Percentiles rank a stretch among this genome's conserved stretches.
Evolutionary conservation across 768 basidiomycete genomes (phyloP).

Genomic region (Tricholoma hemisulphureum): DNA sequence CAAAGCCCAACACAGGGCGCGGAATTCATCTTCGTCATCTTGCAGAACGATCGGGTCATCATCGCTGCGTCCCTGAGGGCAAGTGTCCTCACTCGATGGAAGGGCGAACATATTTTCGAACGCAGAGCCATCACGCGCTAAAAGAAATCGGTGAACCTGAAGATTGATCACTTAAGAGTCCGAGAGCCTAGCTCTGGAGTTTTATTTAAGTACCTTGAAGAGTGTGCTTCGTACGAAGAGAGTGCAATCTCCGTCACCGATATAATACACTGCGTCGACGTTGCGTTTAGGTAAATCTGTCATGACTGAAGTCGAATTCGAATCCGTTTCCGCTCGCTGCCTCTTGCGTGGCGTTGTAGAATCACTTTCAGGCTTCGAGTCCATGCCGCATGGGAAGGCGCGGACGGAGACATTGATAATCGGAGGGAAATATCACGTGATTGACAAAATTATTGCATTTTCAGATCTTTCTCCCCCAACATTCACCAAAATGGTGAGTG

Average conservation of each 20-base stretch:
- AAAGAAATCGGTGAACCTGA: slow-evolving; percentile 14
- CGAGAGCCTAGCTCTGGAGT: not conserved
- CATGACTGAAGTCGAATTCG: not conserved
- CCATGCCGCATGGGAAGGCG: no score
- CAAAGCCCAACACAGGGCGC: slow-evolving; percentile 18
- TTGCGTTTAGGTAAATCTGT: not conserved
- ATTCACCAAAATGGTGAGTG: slow-evolving; percentile 35
- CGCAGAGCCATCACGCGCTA: slow-evolving; percentile 9
- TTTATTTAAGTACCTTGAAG: slow-evolving; percentile 16
- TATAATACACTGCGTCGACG: slow-evolving; percentile 6
- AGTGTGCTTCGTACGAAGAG: slow-evolving; percentile 10
- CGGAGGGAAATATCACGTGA: slow-evolving; percentile 19
- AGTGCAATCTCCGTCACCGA: slow-evolving; percentile 10
- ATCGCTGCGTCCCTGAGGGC: slow-evolving; percentile 4
- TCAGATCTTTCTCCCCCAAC: not conserved
- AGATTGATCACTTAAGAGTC: not conserved
- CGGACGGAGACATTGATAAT: no score
- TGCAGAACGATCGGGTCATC: slow-evolving; percentile 13
- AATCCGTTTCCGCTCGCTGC: not conserved
- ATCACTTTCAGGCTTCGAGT: no score
- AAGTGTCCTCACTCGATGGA: not conserved
- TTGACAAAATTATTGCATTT: slow-evolving; percentile 7
- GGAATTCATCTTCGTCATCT: slow-evolving; percentile 13
- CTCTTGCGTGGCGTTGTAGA: not conserved
- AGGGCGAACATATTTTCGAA: slow-evolving; percentile 15